These are phyloP conservation scores for Senna siamea DNA, from an alignment of 306 rosid species.

Conservation along the genomic window DNA sequence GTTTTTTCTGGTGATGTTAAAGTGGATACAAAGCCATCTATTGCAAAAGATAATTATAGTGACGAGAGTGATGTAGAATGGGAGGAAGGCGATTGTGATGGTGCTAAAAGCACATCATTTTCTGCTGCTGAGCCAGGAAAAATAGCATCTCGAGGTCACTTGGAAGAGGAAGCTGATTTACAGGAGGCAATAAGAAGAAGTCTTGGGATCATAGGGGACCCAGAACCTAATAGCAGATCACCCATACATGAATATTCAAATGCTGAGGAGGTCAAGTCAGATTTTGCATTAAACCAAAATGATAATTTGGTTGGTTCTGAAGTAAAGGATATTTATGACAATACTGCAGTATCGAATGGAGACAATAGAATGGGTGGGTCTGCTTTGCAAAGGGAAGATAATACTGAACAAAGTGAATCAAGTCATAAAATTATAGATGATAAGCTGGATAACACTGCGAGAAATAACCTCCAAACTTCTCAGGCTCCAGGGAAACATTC, in stretches of 20 bases:
- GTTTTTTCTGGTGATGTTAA: slow-evolving; percentile 38
- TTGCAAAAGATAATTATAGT: slow-evolving; percentile 38
- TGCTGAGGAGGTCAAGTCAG: slow-evolving; percentile 31
- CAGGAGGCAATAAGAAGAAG: slow-evolving; percentile 95
- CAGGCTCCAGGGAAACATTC: slow-evolving; percentile 43
- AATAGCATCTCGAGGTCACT: slow-evolving; percentile 59
- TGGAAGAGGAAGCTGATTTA: slow-evolving; percentile 82
- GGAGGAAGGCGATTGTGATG: slow-evolving; percentile 75
- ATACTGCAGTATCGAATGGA: slow-evolving; percentile 29
- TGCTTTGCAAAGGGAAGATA: slow-evolving; percentile 38
- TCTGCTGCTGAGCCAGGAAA: slow-evolving; percentile 41
- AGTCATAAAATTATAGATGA: slow-evolving; percentile 43
- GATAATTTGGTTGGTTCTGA: slow-evolving; percentile 30
- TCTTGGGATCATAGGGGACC: slow-evolving; percentile 54
- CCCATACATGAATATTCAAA: slow-evolving; percentile 41
- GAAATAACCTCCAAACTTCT: slow-evolving; percentile 36
- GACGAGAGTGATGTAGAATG: slow-evolving; percentile 80
- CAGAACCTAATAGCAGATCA: slow-evolving; percentile 32
- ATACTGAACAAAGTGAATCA: slow-evolving; percentile 39
- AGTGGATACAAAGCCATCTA: slow-evolving; percentile 37
- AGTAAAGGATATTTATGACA: slow-evolving; percentile 36
- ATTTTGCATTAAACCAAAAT: slow-evolving; percentile 28
- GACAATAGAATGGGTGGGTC: slow-evolving; percentile 29
- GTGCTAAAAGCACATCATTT: slow-evolving; percentile 44
- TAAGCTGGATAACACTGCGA: slow-evolving; percentile 40